Evolutionary conservation across 257 asterid genomes (phyloP).

Genomic region (Nicotiana tomentosiformis): DNA sequence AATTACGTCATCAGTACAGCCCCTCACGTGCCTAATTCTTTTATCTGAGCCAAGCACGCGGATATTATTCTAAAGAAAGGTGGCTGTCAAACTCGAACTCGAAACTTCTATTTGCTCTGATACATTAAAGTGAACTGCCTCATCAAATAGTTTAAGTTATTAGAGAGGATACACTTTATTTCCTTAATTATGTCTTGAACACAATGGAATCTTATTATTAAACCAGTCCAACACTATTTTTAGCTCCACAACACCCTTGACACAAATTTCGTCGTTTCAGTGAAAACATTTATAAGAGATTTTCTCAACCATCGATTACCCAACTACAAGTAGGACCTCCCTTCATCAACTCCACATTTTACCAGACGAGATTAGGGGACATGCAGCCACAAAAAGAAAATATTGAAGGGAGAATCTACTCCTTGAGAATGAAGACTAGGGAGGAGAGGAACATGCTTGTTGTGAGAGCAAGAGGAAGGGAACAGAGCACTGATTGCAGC

Average conservation of each 20-base stretch:
- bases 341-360: neutral
- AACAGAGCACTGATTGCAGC: too few species aligned
- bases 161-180: neutral
- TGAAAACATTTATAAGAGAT: too few species aligned
- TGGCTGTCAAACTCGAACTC: neutral
- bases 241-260: neutral
- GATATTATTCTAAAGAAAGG: neutral
- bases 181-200: neutral
- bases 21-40: neutral
- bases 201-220: neutral
- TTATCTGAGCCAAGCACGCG: neutral
- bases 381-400: too few species aligned
- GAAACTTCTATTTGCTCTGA: neutral
- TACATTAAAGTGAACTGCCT: neutral
- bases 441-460: too few species aligned
- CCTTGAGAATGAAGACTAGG: too few species aligned
- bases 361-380: neutral
- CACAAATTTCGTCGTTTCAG: neutral
- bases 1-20: neutral
- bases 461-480: too few species aligned
- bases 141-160: neutral
- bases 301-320: neutral
- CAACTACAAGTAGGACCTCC: neutral
- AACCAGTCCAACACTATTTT: neutral
- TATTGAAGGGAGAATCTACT: too few species aligned